Percentiles rank a stretch among this genome's conserved stretches.
Conservation (phyloP, 2,329 filamentous ascomycete genomes). For the Cladosporium sp. region DNA sequence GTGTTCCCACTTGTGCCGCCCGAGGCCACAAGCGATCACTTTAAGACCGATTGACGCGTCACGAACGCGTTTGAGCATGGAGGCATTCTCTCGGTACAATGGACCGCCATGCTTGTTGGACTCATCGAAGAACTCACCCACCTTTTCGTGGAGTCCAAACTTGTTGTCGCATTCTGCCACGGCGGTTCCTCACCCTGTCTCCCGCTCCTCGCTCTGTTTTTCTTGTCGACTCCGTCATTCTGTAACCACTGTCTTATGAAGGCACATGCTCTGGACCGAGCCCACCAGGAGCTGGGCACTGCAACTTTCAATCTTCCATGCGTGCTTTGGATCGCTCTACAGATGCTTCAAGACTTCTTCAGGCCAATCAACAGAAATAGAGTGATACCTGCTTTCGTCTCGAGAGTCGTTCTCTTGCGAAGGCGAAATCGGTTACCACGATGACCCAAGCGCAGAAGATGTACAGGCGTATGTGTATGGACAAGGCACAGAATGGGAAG, state of each 20-base stretch:
- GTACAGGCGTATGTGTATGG: not conserved
- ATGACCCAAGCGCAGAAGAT: not conserved
- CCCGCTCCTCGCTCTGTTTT: not conserved
- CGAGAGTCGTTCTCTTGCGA: not conserved
- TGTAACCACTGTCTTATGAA: not conserved
- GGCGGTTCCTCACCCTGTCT: not conserved
- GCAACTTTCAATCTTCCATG: not conserved
- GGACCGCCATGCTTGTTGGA: no score
- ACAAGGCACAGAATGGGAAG: not conserved
- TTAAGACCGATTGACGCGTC: not conserved
- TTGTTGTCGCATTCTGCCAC: no score
- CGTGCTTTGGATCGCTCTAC: not conserved
- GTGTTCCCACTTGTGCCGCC: not conserved
- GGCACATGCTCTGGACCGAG: not conserved
- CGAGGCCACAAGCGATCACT: not conserved
- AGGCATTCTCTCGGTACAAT: no score
- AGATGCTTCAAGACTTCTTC: not conserved
- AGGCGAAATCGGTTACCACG: not conserved
- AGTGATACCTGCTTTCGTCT: not conserved
- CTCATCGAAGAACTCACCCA: no score
- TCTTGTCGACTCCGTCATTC: not conserved
- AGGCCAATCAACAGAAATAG: not conserved
- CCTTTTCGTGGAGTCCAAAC: no score
- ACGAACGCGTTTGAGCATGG: not conserved
- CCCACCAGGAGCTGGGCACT: not conserved